phyloP scores from a whole-genome alignment of 2,329 filamentous ascomycete species.

The Trichophaea hybrida region DNA sequence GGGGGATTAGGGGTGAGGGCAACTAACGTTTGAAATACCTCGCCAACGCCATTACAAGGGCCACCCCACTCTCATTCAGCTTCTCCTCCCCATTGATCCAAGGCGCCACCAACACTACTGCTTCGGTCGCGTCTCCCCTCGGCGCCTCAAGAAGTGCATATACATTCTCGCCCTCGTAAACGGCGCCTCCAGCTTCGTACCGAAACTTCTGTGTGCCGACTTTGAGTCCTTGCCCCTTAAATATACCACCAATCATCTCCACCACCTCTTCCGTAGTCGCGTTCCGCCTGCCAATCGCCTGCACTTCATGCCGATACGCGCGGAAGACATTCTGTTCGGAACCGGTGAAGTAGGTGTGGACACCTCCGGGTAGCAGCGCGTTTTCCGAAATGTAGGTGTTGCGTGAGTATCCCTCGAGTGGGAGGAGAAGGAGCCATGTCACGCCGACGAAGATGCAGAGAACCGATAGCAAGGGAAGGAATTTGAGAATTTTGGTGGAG shows the following conservation, averaged over 20 bases:
- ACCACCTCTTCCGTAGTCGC: slow-evolving; percentile 34
- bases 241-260: slow-evolving; percentile 57
- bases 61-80: slow-evolving; percentile 74
- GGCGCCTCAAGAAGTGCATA: slow-evolving; percentile 91
- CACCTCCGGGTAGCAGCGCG: slow-evolving; percentile 83
- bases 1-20: neutral
- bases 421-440: slow-evolving; percentile 77
- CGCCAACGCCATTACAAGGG: slow-evolving; percentile 70
- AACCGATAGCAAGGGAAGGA: slow-evolving; percentile 46
- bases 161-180: slow-evolving; percentile 67
- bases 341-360: slow-evolving; percentile 93
- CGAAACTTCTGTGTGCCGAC: slow-evolving; percentile 76
- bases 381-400: slow-evolving; percentile 96
- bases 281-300: slow-evolving; percentile 40
- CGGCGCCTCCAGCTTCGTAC: slow-evolving; percentile 63
- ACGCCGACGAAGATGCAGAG: slow-evolving; percentile 74
- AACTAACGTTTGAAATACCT: slow-evolving; percentile 75
- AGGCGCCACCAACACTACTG: slow-evolving; percentile 79
- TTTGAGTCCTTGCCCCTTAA: slow-evolving; percentile 69
- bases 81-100: slow-evolving; percentile 70
- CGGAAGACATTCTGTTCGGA: slow-evolving; percentile 91
- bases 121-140: slow-evolving; percentile 89
- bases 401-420: slow-evolving; percentile 79
- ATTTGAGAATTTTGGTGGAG: slow-evolving; percentile 15
- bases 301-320: slow-evolving; percentile 74